Evolutionary conservation across 768 basidiomycete species (phyloP), one percentile per base, ranked within the genome.

Genomic region (Xanthoconium stramineum): DNA sequence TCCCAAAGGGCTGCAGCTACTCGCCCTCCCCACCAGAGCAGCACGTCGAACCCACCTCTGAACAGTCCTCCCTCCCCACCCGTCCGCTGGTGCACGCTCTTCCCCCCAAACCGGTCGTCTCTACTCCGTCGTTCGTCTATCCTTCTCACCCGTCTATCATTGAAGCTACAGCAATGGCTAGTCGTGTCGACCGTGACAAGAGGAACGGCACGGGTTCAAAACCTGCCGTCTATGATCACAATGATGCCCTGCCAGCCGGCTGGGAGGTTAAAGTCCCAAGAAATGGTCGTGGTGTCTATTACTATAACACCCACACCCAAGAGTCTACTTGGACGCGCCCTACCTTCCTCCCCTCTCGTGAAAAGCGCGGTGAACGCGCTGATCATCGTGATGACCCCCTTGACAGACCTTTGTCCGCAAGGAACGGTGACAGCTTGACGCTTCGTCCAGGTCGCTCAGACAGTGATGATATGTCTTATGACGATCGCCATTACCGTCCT

Each of bases 401-500:
- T 59, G 70, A 73, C 57, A 68, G 60, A 48, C 43, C 56, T 43
- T 56, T 65, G 46, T 53, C 61, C 45, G 60, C 50, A 52, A 69
- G 62, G 63, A 70, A 56, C 53, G 59, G 50, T 55, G 65, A 65
- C 39, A 32, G 50, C 60, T 35, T 56, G 17, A 56, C 55, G 30
- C 58, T 67, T 61, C 70, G 69, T 62, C 52, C 65, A 65, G 65
- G 69, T 63, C 68, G 66, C 14, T 40, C 63, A 29, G 73, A 73
- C 43, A 52, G 50, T 20, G 60, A 56, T 38, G 58, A 62, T 60
- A 75, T 86, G 53, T 78, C 82, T 17, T 83, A 79, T 53, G 74
- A 80, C 54, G 86, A 87, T 66, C 80, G 86, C 30, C 83, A 86
- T 67, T 88, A 88, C 67, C 81, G 84, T 47, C 84, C 85, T 35